These are phyloP conservation scores for Cyclotella baltica DNA, from an alignment of 108 stramenopile species.

Conservation along the genomic window DNA sequence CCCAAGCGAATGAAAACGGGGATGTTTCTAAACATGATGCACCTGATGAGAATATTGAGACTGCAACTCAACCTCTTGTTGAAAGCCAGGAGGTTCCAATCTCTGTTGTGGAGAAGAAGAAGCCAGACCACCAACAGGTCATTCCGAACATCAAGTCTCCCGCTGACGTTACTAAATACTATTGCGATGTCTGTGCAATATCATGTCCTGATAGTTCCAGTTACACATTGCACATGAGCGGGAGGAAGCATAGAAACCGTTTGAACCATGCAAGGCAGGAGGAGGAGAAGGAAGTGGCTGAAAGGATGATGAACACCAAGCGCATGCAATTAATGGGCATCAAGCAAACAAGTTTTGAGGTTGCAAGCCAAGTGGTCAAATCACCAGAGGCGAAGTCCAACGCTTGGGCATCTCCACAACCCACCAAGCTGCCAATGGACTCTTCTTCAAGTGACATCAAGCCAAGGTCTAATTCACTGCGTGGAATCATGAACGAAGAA, in stretches of 20 bases:
- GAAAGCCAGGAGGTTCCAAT: neutral
- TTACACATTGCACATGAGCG: constrained; percentile 74
- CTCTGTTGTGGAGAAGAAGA: neutral
- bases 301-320: constrained; percentile 64
- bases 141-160: neutral
- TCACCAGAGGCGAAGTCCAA: constrained; percentile 4
- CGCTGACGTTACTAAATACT: constrained; percentile 22
- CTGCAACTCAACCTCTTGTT: too few relatives aligned
- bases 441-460: neutral
- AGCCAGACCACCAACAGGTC: neutral
- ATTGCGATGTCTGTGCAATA: constrained; percentile 69
- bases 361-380: constrained; percentile 14
- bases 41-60: neutral
- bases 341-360: constrained; percentile 3
- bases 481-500: constrained; percentile 52
- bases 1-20: neutral
- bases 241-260: constrained; percentile 86
- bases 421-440: neutral
- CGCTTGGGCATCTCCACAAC: constrained; percentile 21
- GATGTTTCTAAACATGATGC: neutral
- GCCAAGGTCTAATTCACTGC: constrained; percentile 41
- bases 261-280: constrained; percentile 63
- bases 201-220: constrained; percentile 73
- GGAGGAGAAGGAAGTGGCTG: constrained; percentile 66
- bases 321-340: constrained; percentile 53